Percentiles rank a stretch among this genome's conserved stretches.
phyloP scores from a whole-genome alignment of 768 basidiomycete genomes.

The Termitomyces sp. region DNA sequence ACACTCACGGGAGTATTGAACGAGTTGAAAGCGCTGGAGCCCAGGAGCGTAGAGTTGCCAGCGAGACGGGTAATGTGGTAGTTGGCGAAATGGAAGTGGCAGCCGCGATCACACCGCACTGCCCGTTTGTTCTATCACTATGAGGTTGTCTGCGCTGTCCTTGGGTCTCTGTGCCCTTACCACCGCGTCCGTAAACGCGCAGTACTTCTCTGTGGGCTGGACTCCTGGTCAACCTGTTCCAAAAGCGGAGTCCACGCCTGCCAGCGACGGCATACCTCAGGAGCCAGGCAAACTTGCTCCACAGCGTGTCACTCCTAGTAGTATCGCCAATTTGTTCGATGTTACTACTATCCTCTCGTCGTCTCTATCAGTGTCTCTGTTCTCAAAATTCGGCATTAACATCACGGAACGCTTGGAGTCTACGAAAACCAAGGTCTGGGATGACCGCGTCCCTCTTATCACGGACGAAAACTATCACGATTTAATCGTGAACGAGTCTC shows the following conservation, averaged over 20 bases:
- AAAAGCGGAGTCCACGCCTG: slow-evolving; percentile 18
- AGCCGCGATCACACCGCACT: slow-evolving; percentile 2
- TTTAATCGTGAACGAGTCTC: slow-evolving; percentile 63
- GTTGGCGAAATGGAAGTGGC: neutral
- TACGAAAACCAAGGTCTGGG: slow-evolving; percentile 49
- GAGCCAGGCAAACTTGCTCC: slow-evolving; percentile 18
- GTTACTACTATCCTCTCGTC: slow-evolving; percentile 44
- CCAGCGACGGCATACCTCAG: slow-evolving; percentile 16
- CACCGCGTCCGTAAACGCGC: slow-evolving; percentile 44
- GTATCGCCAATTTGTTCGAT: slow-evolving; percentile 30
- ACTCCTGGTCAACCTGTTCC: slow-evolving; percentile 61
- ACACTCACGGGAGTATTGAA: neutral
- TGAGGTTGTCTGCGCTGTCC: slow-evolving; percentile 43
- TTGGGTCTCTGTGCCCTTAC: slow-evolving; percentile 33
- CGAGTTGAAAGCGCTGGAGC: neutral
- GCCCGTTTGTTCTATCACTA: slow-evolving; percentile 26
- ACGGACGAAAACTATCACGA: slow-evolving; percentile 80
- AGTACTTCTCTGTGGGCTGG: slow-evolving; percentile 86
- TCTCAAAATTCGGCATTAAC: slow-evolving; percentile 65
- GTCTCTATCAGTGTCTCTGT: slow-evolving; percentile 50
- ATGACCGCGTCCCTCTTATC: slow-evolving; percentile 70
- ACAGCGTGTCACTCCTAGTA: slow-evolving; percentile 9
- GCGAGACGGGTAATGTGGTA: neutral
- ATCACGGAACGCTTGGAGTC: slow-evolving; percentile 50
- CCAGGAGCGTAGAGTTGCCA: neutral